These are phyloP conservation scores for Metschnikowia corniflorae DNA, from an alignment of 805 yeast species.

Conservation along the genomic window DNA sequence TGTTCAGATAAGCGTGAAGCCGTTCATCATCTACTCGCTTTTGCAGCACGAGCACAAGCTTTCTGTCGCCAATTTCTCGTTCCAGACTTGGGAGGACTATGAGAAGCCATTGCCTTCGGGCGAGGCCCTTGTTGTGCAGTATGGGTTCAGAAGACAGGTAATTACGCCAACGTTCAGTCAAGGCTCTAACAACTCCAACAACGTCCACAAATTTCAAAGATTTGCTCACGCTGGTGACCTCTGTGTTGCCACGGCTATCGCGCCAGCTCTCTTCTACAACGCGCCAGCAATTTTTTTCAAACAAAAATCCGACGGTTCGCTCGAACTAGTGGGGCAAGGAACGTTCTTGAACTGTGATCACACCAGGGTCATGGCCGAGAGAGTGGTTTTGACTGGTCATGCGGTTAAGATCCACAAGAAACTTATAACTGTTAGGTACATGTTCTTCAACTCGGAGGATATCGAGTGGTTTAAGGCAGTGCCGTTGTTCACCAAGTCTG, in stretches of 20 bases:
- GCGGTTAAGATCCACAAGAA: constrained; percentile 93
- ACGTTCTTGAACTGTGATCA: constrained; percentile 84
- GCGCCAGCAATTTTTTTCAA: constrained; percentile 85
- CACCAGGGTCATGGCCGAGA: constrained; percentile 78
- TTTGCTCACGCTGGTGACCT: constrained; percentile 73
- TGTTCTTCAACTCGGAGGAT: constrained; percentile 93
- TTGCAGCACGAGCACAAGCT: constrained; percentile 83
- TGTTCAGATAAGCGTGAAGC: constrained; percentile 40
- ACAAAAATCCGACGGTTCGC: constrained; percentile 36
- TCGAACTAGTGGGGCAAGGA: constrained; percentile 84
- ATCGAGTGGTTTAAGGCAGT: constrained; percentile 85
- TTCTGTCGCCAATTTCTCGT: constrained; percentile 76
- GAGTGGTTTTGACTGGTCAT: constrained; percentile 88
- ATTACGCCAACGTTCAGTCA: constrained; percentile 83
- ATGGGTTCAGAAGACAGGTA: constrained; percentile 85
- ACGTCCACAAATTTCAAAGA: constrained; percentile 82
- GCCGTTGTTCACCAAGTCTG: constrained; percentile 88
- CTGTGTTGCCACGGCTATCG: constrained; percentile 78
- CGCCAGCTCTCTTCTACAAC: constrained; percentile 80
- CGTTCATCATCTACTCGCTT: constrained; percentile 69
- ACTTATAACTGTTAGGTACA: constrained; percentile 89
- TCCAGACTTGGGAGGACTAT: constrained; percentile 86
- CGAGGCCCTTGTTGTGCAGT: constrained; percentile 78
- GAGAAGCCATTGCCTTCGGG: constrained; percentile 83
- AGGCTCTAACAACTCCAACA: constrained; percentile 70